A percentile compares a stretch with the other conserved stretches of the same genome.
phyloP scores from a whole-genome alignment of 139 green algal genomes.

The Chloropicon primus region DNA sequence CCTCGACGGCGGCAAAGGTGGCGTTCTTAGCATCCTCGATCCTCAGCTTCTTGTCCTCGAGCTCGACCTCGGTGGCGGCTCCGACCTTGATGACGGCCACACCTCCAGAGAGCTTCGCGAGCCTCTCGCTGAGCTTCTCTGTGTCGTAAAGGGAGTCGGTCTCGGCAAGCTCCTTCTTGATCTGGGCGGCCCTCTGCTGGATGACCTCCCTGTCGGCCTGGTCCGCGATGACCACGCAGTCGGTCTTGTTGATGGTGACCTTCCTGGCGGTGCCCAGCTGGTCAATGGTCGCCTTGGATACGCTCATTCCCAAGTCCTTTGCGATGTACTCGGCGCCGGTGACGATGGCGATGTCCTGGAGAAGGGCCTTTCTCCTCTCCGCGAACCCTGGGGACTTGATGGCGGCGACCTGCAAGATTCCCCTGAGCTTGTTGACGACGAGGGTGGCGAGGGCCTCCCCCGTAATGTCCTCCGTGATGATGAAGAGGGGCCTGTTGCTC shows the following conservation, averaged over 20 bases:
- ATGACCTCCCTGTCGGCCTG: constrained; percentile 91
- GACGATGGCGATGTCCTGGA: constrained; percentile 53
- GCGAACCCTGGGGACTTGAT: constrained; percentile 82
- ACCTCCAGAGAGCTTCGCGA: constrained; percentile 93
- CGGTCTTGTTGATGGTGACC: constrained; percentile 55
- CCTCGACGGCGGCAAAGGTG: constrained; percentile 83
- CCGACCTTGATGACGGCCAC: constrained; percentile 98
- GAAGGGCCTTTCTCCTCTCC: constrained; percentile 69
- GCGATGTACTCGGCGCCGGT: constrained; percentile 90
- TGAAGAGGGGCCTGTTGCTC: constrained; percentile 69
- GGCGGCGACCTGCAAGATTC: constrained; percentile 80
- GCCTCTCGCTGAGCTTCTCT: constrained; percentile 96
- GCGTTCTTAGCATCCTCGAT: constrained; percentile 99
- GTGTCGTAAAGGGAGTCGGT: constrained; percentile 95
- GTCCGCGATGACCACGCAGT: constrained; percentile 90
- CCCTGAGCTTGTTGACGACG: constrained; percentile 98
- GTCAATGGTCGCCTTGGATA: constrained; percentile 60
- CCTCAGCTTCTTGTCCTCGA: constrained; percentile 97
- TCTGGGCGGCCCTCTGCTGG: constrained; percentile 71
- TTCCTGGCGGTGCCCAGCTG: constrained; percentile 88
- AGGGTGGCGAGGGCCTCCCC: constrained; percentile 92
- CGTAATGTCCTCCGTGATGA: constrained; percentile 92
- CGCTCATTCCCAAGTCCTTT: constrained; percentile 74
- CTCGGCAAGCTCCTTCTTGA: constrained; percentile 87
- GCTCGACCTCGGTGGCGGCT: constrained; percentile 90